phyloP scores from a whole-genome alignment of 352 stramenopile genomes.

The Pythium aristosporum region DNA sequence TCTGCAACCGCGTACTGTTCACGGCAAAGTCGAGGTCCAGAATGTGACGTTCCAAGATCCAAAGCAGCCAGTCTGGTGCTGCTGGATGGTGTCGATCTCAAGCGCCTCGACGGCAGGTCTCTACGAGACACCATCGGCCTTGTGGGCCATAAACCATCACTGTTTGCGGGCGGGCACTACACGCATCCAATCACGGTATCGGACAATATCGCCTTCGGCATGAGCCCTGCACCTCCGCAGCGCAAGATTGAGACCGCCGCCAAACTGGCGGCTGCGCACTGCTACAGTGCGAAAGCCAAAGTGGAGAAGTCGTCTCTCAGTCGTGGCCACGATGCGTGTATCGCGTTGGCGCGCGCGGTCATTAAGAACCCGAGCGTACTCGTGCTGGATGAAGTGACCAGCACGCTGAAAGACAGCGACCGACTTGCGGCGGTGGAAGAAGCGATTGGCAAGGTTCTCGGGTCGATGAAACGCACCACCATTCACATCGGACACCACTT shows the following conservation, averaged over 20 bases:
- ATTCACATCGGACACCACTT: background rate
- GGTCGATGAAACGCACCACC: background rate
- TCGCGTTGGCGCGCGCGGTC: background rate
- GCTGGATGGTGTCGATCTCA: background rate
- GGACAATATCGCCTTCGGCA: background rate
- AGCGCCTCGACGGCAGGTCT: background rate
- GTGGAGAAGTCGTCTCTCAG: too few species aligned
- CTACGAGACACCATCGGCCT: background rate
- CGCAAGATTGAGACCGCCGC: background rate
- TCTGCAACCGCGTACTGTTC: background rate
- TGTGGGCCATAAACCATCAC: background rate
- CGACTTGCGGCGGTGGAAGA: background rate
- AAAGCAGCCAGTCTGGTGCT: too few species aligned
- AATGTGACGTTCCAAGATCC: background rate
- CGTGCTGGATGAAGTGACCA: background rate
- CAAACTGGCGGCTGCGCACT: background rate
- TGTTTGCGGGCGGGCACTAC: background rate
- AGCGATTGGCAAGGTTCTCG: background rate
- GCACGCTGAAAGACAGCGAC: background rate
- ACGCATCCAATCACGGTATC: background rate
- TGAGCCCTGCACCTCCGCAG: background rate
- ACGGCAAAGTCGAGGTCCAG: background rate
- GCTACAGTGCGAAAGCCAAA: too few species aligned
- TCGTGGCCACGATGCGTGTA: background rate
- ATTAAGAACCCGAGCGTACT: background rate